Base-by-base conservation (phyloP, 192 early-diverging fungal species). In the Coemansia sp. region DNA sequence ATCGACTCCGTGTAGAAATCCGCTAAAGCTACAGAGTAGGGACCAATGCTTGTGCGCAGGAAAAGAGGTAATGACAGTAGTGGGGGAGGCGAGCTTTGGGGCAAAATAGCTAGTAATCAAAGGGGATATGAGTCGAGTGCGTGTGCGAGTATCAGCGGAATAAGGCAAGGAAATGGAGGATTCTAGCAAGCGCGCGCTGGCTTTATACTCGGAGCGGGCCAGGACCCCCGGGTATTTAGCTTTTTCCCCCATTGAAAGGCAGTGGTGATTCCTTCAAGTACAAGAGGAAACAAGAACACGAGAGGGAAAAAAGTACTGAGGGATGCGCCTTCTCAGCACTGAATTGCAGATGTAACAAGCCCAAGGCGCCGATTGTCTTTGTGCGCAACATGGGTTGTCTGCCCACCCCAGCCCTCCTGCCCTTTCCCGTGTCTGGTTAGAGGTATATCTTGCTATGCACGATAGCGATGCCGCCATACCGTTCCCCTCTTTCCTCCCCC, bases 141-240 rank as follows among this genome's bases (percentile, higher is more conserved):
- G 51, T 54, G 41, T 14, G 41, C 41, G n/a, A 43, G 41, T 43
- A n/a, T n/a, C 25, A 25, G 27, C 12, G 51, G 29, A 17, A 17
- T 14, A 14, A n/a, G 51, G 51, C 29, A 27, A 32, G 22, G 47
- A 54, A 31, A 14, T 8, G 29, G 27, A 31, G 2, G 17, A 24
- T n/a, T 31, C 27, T 2, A 27, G 14, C 51, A 35, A 35, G 51
- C 51, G 51, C 51, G 51, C 27, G 27, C 51, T 31, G 27, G 27
- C 51, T 54, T 54, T 54, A 54, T 54, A 54, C 51, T 54, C 27
- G 27, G 29, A 27, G 51, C 51, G 17, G 51, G 51, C 51, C 51
- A 54, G 29, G 51, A 54, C 49, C 51, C 51, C 51, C 51, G 51
- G 51, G 51, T 54, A 54, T 54, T 54, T 54, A 54, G 51, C 51